These are phyloP conservation scores for Ophidiomyces ophidiicola DNA, from an alignment of 2,329 filamentous ascomycete genomes.

Conservation along the genomic window DNA sequence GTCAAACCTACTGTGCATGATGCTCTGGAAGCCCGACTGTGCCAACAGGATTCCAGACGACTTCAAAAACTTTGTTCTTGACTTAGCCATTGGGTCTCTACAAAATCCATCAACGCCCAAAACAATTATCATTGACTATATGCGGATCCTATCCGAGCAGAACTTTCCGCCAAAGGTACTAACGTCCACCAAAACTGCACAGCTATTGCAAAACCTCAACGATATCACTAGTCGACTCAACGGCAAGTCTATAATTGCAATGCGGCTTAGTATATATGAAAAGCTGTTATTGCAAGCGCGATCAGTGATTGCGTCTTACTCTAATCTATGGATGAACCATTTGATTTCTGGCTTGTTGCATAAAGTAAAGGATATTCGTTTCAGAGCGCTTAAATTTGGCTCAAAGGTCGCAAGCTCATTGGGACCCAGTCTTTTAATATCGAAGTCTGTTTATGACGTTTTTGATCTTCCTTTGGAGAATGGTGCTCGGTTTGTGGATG, in stretches of 20 bases:
- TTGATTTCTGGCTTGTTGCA: constrained; percentile 73
- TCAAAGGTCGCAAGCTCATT: constrained; percentile 56
- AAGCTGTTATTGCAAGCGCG: constrained; percentile 62
- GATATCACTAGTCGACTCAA: constrained; percentile 59
- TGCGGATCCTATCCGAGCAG: constrained; percentile 70
- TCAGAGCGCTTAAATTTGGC: constrained; percentile 61
- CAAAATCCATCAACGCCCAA: constrained; percentile 60
- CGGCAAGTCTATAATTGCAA: constrained; percentile 69
- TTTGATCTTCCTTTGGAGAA: constrained; percentile 41
- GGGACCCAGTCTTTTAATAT: constrained; percentile 55
- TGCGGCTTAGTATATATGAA: constrained; percentile 66
- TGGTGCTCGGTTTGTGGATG: constrained; percentile 53
- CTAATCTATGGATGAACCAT: constrained; percentile 67
- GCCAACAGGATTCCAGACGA: constrained; percentile 60
- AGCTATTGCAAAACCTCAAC: constrained; percentile 58
- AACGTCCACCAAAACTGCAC: constrained; percentile 56
- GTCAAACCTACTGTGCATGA: constrained; percentile 61
- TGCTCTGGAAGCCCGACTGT: constrained; percentile 63
- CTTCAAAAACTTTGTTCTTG: constrained; percentile 67
- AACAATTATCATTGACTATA: constrained; percentile 61
- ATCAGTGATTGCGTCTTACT: constrained; percentile 55
- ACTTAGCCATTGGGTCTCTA: constrained; percentile 64
- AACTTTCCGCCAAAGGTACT: constrained; percentile 65
- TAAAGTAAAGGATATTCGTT: constrained; percentile 57
- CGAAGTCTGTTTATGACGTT: constrained; percentile 47